Conservation (phyloP, 169 alveolate genomes). For the Theileria luwenshuni region DNA sequence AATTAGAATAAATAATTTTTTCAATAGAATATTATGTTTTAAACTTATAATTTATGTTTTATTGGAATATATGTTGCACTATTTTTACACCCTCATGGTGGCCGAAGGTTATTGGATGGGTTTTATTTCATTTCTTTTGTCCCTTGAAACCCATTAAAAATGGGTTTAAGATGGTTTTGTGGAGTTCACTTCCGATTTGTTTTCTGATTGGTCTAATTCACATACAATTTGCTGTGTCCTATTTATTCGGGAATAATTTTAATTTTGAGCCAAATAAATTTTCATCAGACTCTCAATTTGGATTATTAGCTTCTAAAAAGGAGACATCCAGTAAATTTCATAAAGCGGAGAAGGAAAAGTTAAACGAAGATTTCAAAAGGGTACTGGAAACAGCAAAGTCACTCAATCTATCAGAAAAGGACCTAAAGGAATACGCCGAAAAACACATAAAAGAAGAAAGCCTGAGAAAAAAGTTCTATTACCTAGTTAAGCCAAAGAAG, state of each 20-base stretch:
- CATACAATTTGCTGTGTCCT: not conserved
- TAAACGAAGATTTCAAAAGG: slow-evolving; percentile 19
- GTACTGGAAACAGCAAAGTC: slow-evolving; percentile 15
- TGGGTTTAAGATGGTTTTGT: slow-evolving; percentile 9
- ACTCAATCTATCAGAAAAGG: slow-evolving; percentile 28
- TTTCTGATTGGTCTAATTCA: not conserved
- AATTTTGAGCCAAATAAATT: not conserved
- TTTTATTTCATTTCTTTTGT: not conserved
- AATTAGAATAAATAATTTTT: not conserved
- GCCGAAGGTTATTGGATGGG: not conserved
- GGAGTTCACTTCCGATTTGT: not conserved
- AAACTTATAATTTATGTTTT: not conserved
- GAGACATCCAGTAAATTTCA: slow-evolving; percentile 5
- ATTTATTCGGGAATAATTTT: slow-evolving; percentile 1
- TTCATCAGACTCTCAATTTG: not conserved
- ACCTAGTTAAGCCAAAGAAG: slow-evolving; percentile 28
- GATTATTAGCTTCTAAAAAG: slow-evolving; percentile 10
- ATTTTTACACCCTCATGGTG: slow-evolving; percentile 7
- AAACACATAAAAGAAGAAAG: slow-evolving; percentile 4
- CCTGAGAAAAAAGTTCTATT: not conserved
- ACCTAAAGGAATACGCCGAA: slow-evolving; percentile 15
- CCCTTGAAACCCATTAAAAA: not conserved
- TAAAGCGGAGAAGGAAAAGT: not conserved
- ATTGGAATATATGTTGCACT: slow-evolving; percentile 5
- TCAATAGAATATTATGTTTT: not conserved